phyloP scores from a whole-genome alignment of 2,329 filamentous ascomycete genomes.

The Aspergillus sp. region DNA sequence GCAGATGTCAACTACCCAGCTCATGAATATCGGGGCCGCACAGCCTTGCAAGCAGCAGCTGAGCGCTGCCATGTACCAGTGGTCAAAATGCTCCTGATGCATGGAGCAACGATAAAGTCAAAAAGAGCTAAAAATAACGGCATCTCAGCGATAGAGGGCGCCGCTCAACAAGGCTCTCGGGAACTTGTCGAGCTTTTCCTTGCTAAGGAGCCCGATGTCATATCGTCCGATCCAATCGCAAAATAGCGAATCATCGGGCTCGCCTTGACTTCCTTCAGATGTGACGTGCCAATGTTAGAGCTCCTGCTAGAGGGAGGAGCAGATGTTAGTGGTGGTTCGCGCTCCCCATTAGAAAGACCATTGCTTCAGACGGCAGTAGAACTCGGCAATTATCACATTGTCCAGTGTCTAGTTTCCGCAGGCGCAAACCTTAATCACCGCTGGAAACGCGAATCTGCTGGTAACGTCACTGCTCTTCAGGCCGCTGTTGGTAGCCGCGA shows the following conservation, averaged over 20 bases:
- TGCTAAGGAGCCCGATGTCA: constrained; percentile 9
- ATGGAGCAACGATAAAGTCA: too few relatives aligned
- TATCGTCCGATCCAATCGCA: constrained; percentile 14
- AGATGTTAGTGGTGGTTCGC: constrained; percentile 7
- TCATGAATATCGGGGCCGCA: constrained; percentile 26
- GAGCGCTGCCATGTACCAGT: constrained; percentile 26
- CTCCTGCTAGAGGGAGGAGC: constrained; percentile 18
- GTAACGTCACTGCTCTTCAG: constrained; percentile 21
- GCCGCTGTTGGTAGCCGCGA: constrained; percentile 12
- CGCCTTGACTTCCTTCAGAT: not conserved
- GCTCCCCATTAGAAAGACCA: not conserved
- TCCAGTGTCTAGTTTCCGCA: constrained; percentile 22
- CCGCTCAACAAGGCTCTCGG: constrained; percentile 1
- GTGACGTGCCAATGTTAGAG: constrained; percentile 8
- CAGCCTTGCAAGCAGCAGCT: constrained; percentile 41
- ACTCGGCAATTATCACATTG: constrained; percentile 14
- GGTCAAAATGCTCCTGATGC: constrained; percentile 8
- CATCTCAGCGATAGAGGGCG: constrained; percentile 16
- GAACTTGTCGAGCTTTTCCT: constrained; percentile 19
- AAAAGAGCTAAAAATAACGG: too few relatives aligned
- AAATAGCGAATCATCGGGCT: constrained; percentile 11
- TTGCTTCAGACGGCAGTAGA: constrained; percentile 21
- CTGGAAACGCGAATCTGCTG: not conserved
- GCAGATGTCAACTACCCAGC: constrained; percentile 14
- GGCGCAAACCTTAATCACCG: constrained; percentile 19